Evolutionary conservation across 1,284 basidiomycete genomes (phyloP).

Genomic region (Cryptococcus sp.): DNA sequence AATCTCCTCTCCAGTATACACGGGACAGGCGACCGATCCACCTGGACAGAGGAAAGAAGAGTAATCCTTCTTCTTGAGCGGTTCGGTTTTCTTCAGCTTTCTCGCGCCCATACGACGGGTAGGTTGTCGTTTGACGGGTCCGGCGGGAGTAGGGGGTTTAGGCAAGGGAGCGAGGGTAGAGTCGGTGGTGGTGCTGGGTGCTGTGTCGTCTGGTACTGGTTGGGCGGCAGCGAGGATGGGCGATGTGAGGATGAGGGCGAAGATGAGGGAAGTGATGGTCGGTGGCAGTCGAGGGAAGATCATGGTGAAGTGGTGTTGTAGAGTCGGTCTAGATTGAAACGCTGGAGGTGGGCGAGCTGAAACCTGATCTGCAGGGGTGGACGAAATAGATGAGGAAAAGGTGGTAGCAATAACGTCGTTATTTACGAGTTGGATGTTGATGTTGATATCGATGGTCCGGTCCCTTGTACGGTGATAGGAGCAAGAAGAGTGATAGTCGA

Average conservation of each 20-base stretch:
- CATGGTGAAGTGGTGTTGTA: not conserved
- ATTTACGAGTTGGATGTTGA: not conserved
- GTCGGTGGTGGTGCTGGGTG: slow-evolving; percentile 4
- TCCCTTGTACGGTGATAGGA: too few species aligned
- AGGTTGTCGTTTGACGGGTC: slow-evolving; percentile 25
- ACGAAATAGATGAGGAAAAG: too few species aligned
- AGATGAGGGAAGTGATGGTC: not conserved
- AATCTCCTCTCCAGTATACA: slow-evolving; percentile 21
- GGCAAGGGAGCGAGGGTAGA: too few species aligned
- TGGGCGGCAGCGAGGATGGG: slow-evolving; percentile 18
- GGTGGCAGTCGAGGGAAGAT: slow-evolving; percentile 4
- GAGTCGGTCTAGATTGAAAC: too few species aligned
- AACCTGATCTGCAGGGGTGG: too few species aligned
- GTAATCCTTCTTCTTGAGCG: slow-evolving; percentile 45
- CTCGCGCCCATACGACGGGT: slow-evolving; percentile 42
- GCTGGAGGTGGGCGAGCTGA: too few species aligned
- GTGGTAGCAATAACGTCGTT: too few species aligned
- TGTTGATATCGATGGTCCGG: not conserved
- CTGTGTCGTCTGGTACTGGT: slow-evolving; percentile 10
- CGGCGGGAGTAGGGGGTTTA: too few species aligned
- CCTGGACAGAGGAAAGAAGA: slow-evolving; percentile 47
- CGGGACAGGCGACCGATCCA: slow-evolving; percentile 43
- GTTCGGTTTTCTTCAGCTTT: slow-evolving; percentile 27
- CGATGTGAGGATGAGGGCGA: slow-evolving; percentile 24
- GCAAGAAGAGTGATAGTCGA: too few species aligned